These are phyloP conservation scores for Coniella lustricola DNA, from an alignment of 2,329 filamentous ascomycete species.

Conservation along the genomic window DNA sequence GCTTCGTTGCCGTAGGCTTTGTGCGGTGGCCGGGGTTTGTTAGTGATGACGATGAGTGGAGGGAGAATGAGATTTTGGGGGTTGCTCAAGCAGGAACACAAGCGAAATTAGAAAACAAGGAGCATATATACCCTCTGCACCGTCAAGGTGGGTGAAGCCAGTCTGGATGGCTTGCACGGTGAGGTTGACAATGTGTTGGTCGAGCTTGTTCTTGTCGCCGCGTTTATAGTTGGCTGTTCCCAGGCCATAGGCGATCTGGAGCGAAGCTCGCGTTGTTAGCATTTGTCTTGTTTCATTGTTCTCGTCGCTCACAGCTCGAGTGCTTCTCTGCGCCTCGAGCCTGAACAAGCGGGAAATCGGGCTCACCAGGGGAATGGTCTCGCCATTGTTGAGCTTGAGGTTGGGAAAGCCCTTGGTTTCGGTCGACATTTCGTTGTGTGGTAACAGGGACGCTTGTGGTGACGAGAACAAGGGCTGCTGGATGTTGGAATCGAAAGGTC, in stretches of 20 bases:
- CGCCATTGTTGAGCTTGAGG: conserved; percentile 10
- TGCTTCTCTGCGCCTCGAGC: no score
- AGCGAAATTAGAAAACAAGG: not conserved
- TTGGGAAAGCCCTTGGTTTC: conserved; percentile 6
- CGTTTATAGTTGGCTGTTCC: conserved; percentile 10
- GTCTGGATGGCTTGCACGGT: conserved; percentile 7
- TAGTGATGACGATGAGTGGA: no score
- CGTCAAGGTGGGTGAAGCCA: conserved; percentile 15
- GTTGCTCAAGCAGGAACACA: not conserved
- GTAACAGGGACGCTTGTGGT: not conserved
- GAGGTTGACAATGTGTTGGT: conserved; percentile 9
- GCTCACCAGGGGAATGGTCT: conserved; percentile 7
- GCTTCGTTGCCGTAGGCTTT: conserved; percentile 12
- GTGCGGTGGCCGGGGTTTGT: not conserved
- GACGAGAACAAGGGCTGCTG: no score
- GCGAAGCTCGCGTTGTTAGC: no score
- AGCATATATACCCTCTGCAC: conserved; percentile 5
- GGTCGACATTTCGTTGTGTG: not conserved
- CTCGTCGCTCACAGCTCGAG: no score
- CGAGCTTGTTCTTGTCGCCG: conserved; percentile 6
- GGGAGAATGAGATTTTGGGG: no score
- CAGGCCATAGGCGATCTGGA: conserved; percentile 12
- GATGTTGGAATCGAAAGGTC: no score
- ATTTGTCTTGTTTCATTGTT: no score
- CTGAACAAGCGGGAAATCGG: not conserved